A percentile compares a stretch with the other conserved stretches of the same genome.
phyloP scores from a whole-genome alignment of 2,329 filamentous ascomycete genomes.

The Penicillium glabrum region DNA sequence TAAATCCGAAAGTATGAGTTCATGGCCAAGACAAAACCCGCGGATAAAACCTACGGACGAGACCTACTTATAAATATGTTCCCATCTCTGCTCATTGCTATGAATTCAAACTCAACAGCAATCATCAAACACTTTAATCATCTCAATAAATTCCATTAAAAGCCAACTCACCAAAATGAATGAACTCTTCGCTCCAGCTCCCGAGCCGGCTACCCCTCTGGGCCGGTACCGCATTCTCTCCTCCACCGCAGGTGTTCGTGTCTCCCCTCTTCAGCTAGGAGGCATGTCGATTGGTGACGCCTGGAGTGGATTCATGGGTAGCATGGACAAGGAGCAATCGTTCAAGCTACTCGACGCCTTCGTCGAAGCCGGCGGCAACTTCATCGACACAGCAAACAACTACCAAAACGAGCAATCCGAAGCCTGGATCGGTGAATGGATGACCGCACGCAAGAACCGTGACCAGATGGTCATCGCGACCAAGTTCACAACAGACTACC shows the following conservation, averaged over 20 bases:
- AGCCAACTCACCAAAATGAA: too few species aligned
- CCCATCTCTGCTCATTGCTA: too few species aligned
- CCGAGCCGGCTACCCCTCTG: not conserved
- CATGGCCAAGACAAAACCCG: too few species aligned
- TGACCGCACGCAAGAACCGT: slow-evolving; percentile 36
- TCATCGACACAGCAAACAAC: slow-evolving; percentile 69
- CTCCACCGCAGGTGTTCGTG: slow-evolving; percentile 62
- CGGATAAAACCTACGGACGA: too few species aligned
- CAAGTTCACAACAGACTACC: slow-evolving; percentile 59
- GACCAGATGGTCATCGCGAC: slow-evolving; percentile 56
- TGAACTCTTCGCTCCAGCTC: not conserved
- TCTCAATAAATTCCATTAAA: too few species aligned
- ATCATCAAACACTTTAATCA: too few species aligned
- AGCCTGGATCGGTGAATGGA: slow-evolving; percentile 54
- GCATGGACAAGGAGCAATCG: slow-evolving; percentile 59
- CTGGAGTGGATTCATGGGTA: slow-evolving; percentile 57
- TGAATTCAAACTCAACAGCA: too few species aligned
- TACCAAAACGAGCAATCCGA: slow-evolving; percentile 58
- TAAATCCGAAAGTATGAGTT: too few species aligned
- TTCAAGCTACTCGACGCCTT: slow-evolving; percentile 66
- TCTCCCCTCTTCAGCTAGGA: slow-evolving; percentile 56
- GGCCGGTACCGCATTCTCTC: slow-evolving; percentile 65
- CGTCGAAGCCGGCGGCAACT: slow-evolving; percentile 65
- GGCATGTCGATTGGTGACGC: slow-evolving; percentile 36
- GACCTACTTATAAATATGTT: too few species aligned